Conservation (phyloP, 768 basidiomycete species). For the Mycena albidolilacea region DNA sequence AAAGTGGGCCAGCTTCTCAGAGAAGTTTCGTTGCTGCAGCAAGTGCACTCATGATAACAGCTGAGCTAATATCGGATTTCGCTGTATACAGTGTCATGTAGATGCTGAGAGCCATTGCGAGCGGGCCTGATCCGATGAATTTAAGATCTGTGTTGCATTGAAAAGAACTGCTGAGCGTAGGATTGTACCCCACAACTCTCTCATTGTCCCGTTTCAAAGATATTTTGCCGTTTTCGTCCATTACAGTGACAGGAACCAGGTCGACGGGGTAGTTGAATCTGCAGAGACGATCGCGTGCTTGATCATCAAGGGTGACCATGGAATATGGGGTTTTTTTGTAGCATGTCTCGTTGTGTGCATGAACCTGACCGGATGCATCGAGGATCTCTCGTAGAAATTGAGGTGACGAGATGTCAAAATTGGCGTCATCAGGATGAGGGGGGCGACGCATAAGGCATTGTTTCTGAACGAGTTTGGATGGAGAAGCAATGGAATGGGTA, state of each 20-base stretch:
- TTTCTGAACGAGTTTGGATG: too few species aligned
- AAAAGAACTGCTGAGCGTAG: constrained; percentile 15
- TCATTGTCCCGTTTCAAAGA: constrained; percentile 17
- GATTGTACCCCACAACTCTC: constrained; percentile 31
- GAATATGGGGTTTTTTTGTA: constrained; percentile 14
- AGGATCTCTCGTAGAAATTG: constrained; percentile 9
- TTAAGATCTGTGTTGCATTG: constrained; percentile 38
- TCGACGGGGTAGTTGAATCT: constrained; percentile 19
- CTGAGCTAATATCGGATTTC: constrained; percentile 25
- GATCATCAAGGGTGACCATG: too few species aligned
- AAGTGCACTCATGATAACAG: constrained; percentile 35
- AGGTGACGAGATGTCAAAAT: not conserved
- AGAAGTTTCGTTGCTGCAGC: constrained; percentile 23
- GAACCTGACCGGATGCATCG: constrained; percentile 5
- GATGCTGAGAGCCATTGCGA: constrained; percentile 28
- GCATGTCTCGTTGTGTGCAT: constrained; percentile 3
- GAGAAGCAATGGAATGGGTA: too few species aligned
- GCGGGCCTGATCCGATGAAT: constrained; percentile 33
- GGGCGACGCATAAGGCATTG: too few species aligned
- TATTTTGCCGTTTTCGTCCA: constrained; percentile 39
- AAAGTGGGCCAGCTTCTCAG: not conserved
- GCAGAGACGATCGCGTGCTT: too few species aligned
- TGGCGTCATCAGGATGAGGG: too few species aligned
- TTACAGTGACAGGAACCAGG: constrained; percentile 11
- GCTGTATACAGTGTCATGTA: constrained; percentile 31